phyloP scores from a whole-genome alignment of 345 rosid species.

The Ricinus communis region DNA sequence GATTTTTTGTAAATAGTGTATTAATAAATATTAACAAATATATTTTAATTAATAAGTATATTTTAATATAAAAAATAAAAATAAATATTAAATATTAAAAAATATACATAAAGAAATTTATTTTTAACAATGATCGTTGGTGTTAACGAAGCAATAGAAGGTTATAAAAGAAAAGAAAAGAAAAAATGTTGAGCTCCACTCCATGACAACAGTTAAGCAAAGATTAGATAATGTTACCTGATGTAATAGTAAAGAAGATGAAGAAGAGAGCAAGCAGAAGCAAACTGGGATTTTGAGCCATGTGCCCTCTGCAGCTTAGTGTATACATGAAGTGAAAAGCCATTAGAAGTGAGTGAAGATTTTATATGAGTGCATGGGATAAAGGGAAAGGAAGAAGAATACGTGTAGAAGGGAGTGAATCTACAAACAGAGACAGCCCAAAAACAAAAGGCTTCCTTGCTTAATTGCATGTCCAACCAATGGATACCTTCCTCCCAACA shows the following conservation, averaged over 20 bases:
- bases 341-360: too few species aligned
- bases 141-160: too few species aligned
- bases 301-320: neutral
- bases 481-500: conserved; percentile 14
- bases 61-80: too few species aligned
- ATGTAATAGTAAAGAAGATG: conserved; percentile 13
- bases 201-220: too few species aligned
- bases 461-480: conserved; percentile 1
- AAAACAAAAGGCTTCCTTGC: conserved; percentile 14
- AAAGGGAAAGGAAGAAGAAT: conserved; percentile 1
- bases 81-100: too few species aligned
- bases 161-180: too few species aligned
- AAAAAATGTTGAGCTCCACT: neutral
- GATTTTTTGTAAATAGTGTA: too few species aligned
- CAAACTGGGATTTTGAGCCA: conserved; percentile 7
- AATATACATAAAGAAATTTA: too few species aligned
- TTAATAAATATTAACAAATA: too few species aligned
- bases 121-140: too few species aligned
- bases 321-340: neutral
- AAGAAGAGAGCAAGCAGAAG: conserved; percentile 8
- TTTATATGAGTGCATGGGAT: conserved; percentile 5
- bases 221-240: conserved; percentile 4
- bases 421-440: neutral
- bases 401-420: conserved; percentile 20
- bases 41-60: too few species aligned